Conservation (phyloP, 2,329 filamentous ascomycete species). For the Fusarium fracticaudum region DNA sequence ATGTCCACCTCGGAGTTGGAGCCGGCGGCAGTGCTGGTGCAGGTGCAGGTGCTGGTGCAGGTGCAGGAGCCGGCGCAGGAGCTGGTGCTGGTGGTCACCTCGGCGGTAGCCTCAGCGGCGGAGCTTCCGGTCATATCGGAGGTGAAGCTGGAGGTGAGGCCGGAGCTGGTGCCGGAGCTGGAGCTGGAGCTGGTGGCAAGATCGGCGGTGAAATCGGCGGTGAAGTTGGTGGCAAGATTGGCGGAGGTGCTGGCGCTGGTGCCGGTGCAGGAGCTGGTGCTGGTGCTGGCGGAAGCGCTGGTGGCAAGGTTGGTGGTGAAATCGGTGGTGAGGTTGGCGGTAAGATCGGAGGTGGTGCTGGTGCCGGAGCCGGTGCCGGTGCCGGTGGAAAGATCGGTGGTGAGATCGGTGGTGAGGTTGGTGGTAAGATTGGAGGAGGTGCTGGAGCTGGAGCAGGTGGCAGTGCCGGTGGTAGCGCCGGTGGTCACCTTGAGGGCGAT, state of each 20-base stretch:
- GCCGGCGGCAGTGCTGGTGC: background rate
- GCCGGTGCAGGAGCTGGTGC: background rate
- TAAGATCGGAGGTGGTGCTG: background rate
- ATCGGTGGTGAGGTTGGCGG: too few relatives aligned
- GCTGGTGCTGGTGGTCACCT: background rate
- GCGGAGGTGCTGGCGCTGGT: background rate
- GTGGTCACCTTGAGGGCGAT: background rate
- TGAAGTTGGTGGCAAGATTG: background rate
- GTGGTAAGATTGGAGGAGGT: background rate
- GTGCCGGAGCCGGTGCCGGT: background rate
- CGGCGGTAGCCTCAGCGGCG: background rate
- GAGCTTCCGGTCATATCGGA: background rate
- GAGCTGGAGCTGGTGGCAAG: background rate
- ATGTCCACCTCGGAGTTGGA: conserved; percentile 5
- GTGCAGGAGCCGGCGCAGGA: background rate
- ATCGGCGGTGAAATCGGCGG: background rate
- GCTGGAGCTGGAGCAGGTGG: background rate
- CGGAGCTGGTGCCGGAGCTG: background rate
- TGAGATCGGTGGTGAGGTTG: background rate
- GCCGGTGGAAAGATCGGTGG: background rate
- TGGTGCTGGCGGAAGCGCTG: background rate
- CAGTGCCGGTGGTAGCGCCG: background rate
- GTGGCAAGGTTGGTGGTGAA: too few relatives aligned
- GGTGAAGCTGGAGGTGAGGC: background rate
- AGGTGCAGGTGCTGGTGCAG: background rate